Conservation (phyloP, 202 grass and related monocot species). For the Bolboschoenoplectus hybrid region DNA sequence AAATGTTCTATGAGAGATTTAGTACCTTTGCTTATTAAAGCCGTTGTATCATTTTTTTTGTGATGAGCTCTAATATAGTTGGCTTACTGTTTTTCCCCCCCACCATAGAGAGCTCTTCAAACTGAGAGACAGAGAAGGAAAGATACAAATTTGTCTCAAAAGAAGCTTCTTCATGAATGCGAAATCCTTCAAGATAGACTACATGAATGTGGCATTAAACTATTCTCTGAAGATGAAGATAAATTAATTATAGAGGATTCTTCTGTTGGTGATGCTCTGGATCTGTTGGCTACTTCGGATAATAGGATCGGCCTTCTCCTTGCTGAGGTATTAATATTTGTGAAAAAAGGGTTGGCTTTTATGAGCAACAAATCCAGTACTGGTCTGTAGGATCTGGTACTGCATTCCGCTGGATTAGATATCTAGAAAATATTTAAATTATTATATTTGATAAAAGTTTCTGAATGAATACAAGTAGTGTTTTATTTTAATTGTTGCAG, state of each 20-base stretch:
- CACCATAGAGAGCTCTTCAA: conserved; percentile 62
- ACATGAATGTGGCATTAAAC: conserved; percentile 74
- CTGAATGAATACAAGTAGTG: background rate
- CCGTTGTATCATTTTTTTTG: background rate
- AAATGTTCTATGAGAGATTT: conserved; percentile 26
- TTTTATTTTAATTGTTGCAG: background rate
- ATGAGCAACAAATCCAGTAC: conserved; percentile 15
- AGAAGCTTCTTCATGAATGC: conserved; percentile 84
- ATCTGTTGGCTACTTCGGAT: conserved; percentile 76
- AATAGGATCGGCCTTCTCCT: conserved; percentile 77
- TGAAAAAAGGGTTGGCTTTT: conserved; percentile 7
- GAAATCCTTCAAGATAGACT: conserved; percentile 69
- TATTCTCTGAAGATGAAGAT: conserved; percentile 68
- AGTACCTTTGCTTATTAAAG: conserved; percentile 18
- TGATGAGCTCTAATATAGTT: conserved; percentile 12
- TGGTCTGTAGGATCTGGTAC: background rate
- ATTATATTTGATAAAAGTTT: background rate
- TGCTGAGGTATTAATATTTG: conserved; percentile 65
- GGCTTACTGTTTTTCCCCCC: conserved; percentile 33
- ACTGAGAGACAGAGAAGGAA: conserved; percentile 55
- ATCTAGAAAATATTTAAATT: background rate
- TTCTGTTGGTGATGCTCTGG: conserved; percentile 69
- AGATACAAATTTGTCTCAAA: conserved; percentile 49
- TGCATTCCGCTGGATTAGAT: background rate
- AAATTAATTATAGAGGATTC: conserved; percentile 61